phyloP scores from a whole-genome alignment of 2,329 filamentous ascomycete genomes.

The Exophiala spinifera region DNA sequence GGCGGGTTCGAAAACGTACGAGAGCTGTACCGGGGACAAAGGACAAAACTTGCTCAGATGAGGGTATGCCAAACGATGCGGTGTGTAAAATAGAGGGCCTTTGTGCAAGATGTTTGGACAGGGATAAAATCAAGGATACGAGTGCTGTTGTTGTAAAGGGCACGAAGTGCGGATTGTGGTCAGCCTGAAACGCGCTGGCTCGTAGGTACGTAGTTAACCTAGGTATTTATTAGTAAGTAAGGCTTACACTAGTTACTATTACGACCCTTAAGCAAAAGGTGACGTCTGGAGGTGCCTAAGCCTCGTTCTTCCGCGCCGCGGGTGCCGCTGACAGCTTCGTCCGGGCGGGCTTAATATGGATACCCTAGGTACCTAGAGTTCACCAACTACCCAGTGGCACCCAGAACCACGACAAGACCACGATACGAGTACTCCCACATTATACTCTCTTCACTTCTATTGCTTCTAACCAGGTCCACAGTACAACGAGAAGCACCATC shows the following conservation, averaged over 20 bases:
- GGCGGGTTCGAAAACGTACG: background rate
- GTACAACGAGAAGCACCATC: too few species aligned
- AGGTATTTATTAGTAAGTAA: too few species aligned
- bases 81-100: too few species aligned
- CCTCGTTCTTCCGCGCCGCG: background rate
- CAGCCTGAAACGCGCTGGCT: constrained; percentile 9
- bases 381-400: too few species aligned
- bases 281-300: background rate
- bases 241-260: too few species aligned
- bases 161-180: background rate
- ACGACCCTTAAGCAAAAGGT: background rate
- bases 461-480: too few species aligned
- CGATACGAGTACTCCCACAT: too few species aligned
- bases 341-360: background rate
- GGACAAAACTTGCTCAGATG: background rate
- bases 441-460: background rate
- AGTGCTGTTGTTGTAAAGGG: background rate
- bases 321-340: background rate
- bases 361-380: too few species aligned
- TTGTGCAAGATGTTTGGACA: too few species aligned
- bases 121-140: background rate
- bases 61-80: too few species aligned
- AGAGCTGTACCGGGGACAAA: background rate
- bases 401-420: too few species aligned
- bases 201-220: too few species aligned